A percentile compares a stretch with the other conserved stretches of the same genome.
These are phyloP conservation scores for Theileria parva DNA, from an alignment of 169 alveolate species.

Conservation along the genomic window DNA sequence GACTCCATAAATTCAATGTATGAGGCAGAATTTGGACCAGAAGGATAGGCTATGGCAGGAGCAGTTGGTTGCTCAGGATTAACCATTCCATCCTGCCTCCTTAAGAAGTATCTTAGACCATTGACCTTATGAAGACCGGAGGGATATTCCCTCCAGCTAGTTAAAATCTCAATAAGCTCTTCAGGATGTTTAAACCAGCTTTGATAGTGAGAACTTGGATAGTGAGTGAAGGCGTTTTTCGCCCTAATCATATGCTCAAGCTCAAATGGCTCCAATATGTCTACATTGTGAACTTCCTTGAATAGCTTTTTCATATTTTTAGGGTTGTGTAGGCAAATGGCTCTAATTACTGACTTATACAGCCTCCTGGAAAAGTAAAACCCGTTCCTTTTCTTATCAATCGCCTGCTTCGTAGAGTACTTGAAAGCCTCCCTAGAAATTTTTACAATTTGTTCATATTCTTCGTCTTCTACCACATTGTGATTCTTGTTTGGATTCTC, in stretches of 20 bases:
- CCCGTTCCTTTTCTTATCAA: slow-evolving; percentile 65
- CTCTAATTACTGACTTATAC: slow-evolving; percentile 73
- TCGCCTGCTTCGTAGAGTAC: slow-evolving; percentile 61
- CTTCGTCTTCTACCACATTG: slow-evolving; percentile 20
- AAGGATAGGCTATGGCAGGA: slow-evolving; percentile 80
- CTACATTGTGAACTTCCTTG: slow-evolving; percentile 69
- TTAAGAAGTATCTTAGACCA: slow-evolving; percentile 69
- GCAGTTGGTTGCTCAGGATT: slow-evolving; percentile 81
- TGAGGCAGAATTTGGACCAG: slow-evolving; percentile 68
- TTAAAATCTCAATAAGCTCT: slow-evolving; percentile 76
- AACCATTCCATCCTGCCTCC: slow-evolving; percentile 73
- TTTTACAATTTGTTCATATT: slow-evolving; percentile 67
- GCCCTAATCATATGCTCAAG: neutral
- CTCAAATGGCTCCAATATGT: slow-evolving; percentile 65
- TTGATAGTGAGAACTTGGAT: slow-evolving; percentile 70
- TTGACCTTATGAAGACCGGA: slow-evolving; percentile 73
- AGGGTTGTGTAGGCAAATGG: slow-evolving; percentile 63
- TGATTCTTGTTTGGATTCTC: neutral
- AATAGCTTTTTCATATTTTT: slow-evolving; percentile 42
- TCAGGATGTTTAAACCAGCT: slow-evolving; percentile 76
- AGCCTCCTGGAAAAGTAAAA: slow-evolving; percentile 72
- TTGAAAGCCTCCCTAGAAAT: slow-evolving; percentile 71
- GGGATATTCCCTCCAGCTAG: slow-evolving; percentile 80
- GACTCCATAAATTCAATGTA: slow-evolving; percentile 80
- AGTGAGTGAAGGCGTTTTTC: slow-evolving; percentile 49